phyloP scores from a whole-genome alignment of 2,329 filamentous ascomycete species.

The Pyricularia pennisetigena region DNA sequence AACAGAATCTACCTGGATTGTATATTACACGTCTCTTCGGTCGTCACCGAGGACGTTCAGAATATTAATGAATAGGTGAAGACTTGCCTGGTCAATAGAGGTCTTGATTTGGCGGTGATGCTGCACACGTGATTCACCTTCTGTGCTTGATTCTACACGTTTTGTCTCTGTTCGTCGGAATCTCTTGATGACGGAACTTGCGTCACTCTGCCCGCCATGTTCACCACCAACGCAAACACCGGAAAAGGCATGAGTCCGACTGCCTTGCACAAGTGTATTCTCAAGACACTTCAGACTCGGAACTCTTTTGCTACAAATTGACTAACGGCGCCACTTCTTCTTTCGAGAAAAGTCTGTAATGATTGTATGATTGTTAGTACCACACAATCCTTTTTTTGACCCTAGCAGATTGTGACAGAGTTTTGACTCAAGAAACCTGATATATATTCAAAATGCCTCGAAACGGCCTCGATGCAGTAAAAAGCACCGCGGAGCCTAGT shows the following conservation, averaged over 20 bases:
- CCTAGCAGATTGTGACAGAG: not conserved
- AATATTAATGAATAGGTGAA: not conserved
- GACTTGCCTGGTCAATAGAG: not conserved
- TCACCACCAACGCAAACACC: not conserved
- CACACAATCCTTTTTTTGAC: not conserved
- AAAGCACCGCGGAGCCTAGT: not conserved
- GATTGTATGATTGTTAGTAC: not conserved
- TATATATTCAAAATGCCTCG: not conserved
- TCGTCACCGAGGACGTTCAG: not conserved
- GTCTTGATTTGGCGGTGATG: not conserved
- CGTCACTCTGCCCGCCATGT: not conserved
- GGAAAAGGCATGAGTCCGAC: not conserved
- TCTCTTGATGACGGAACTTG: not conserved
- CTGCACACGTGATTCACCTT: not conserved
- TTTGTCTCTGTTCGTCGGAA: not conserved
- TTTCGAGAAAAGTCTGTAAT: not conserved
- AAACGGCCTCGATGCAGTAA: not conserved
- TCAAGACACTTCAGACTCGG: not conserved
- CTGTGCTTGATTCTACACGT: not conserved
- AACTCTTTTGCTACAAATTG: not conserved
- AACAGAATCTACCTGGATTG: conserved; percentile 36
- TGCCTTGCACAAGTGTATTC: not conserved
- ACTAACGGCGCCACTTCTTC: not conserved
- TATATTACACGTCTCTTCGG: conserved; percentile 22
- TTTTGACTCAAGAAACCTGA: not conserved